Conservation (phyloP, 768 basidiomycete species). For the Podaxis mareebaensis region DNA sequence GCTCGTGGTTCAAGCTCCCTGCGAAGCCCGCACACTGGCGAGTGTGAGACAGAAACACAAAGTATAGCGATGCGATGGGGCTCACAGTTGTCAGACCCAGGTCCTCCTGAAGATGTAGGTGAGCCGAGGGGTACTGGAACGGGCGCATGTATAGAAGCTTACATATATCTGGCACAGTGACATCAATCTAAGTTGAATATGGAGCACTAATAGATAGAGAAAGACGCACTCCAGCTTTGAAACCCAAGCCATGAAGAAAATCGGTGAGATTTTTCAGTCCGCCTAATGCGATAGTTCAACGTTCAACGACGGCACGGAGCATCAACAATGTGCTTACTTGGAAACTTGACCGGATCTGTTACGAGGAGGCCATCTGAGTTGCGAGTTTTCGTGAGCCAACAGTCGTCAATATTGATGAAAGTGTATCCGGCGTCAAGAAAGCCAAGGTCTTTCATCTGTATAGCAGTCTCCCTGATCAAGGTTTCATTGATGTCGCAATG, state of each 20-base stretch:
- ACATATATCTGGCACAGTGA: constrained; percentile 20
- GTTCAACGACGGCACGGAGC: not conserved
- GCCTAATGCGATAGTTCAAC: not conserved
- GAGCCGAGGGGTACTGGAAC: no score
- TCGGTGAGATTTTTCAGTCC: constrained; percentile 26
- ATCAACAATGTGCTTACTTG: constrained; percentile 12
- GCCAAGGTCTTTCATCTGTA: constrained; percentile 23
- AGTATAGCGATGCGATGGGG: not conserved
- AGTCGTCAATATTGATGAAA: constrained; percentile 28
- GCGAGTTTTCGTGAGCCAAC: constrained; percentile 26
- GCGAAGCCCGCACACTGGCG: constrained; percentile 27
- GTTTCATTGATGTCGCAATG: constrained; percentile 26
- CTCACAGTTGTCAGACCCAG: constrained; percentile 25
- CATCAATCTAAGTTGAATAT: not conserved
- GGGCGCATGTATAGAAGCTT: not conserved
- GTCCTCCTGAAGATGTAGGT: constrained; percentile 22
- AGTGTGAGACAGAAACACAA: not conserved
- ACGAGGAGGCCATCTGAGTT: constrained; percentile 22
- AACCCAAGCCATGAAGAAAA: constrained; percentile 25
- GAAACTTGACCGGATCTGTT: constrained; percentile 25
- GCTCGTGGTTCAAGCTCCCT: constrained; percentile 27
- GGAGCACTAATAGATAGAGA: not conserved
- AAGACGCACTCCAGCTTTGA: constrained; percentile 26
- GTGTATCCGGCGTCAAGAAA: constrained; percentile 27
- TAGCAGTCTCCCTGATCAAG: constrained; percentile 24